Evolutionary conservation across 345 rosid species (phyloP), one percentile per base, ranked within the genome.

Genomic region (Noccaea bulbosa): DNA sequence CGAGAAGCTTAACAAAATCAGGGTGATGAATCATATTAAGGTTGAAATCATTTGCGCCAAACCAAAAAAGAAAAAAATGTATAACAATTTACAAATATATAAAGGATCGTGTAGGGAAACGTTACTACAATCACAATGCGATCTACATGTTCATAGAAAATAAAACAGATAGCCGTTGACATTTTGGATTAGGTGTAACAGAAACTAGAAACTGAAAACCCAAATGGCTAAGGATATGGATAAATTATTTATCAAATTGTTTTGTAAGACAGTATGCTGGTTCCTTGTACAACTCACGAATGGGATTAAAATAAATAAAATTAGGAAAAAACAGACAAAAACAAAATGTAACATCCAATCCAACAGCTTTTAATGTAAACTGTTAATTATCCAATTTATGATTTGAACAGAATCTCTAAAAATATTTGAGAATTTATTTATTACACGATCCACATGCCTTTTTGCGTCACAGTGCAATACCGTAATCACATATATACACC

Each of bases 101-200:
- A 65, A 43, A 56, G 2, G 12, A 54, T 68, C 47, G 16, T 38
- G 50, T 5, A 37, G 10, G 8, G 11, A 56, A 12, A 11, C 41
- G 41, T 61, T 39, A 60, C 5, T 30, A 60, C 53, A 62, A 33
- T 15, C 8, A 34, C 45, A 62, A 71, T 11, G 75, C 54, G 35
- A 71, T 62, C 55, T 34, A 17, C 56, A 62, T 62, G 62, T 62
- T 43, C 12, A 52, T 43, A 33, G 6, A 57, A 20, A 55, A 55
- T 9, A 32, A 1, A 41, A 34, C 17, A 32, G 69, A 35, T 72
- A 7, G 2, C 16, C 32, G 64, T 71, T 71, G 63, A 71, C 62
- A 63, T 53, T 46, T 8, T 71, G 16, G 56, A 71, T 61, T 14
- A 53, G 63, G 76, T 22, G 2, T 72, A 46, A 53, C 40, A 17